Evolutionary conservation across 495 filamentous ascomycete species (phyloP).

Genomic region (Letharia columbiana): DNA sequence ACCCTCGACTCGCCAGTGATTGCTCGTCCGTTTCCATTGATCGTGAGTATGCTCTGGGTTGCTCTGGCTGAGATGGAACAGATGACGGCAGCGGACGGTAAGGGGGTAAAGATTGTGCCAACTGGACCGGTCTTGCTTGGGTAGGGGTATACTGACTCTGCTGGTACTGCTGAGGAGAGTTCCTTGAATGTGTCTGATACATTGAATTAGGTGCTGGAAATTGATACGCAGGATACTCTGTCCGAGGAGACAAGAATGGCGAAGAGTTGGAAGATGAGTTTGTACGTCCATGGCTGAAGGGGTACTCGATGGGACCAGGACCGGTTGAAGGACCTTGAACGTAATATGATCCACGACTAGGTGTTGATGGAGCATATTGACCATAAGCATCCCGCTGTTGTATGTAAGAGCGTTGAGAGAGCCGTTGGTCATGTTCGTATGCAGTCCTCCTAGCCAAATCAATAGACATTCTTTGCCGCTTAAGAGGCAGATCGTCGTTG

Average conservation of each 20-base stretch:
- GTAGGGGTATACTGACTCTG: constrained; percentile 17
- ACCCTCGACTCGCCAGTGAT: constrained; percentile 4
- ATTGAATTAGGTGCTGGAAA: constrained; percentile 12
- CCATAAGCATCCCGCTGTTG: constrained; percentile 18
- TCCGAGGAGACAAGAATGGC: constrained; percentile 23
- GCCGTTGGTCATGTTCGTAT: constrained; percentile 18
- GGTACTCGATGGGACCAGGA: constrained; percentile 15
- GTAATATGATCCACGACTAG: constrained; percentile 15
- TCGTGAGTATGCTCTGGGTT: constrained; percentile 8
- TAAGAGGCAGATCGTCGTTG: constrained; percentile 19
- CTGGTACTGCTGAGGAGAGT: constrained; percentile 14
- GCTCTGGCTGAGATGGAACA: constrained; percentile 11
- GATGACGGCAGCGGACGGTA: constrained; percentile 15
- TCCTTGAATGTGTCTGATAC: constrained; percentile 17
- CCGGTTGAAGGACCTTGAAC: constrained; percentile 16
- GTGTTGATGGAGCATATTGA: constrained; percentile 16
- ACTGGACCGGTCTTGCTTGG: constrained; percentile 10
- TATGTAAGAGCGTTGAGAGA: constrained; percentile 17
- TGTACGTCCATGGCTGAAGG: constrained; percentile 18
- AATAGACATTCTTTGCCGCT: constrained; percentile 23
- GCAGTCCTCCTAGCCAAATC: constrained; percentile 13
- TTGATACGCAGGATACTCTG: constrained; percentile 13
- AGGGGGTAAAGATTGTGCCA: constrained; percentile 18
- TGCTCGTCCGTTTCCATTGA: constrained; percentile 16
- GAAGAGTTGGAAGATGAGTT: constrained; percentile 24